phyloP scores from a whole-genome alignment of 495 filamentous ascomycete species.

The Penicillium waksmanii region DNA sequence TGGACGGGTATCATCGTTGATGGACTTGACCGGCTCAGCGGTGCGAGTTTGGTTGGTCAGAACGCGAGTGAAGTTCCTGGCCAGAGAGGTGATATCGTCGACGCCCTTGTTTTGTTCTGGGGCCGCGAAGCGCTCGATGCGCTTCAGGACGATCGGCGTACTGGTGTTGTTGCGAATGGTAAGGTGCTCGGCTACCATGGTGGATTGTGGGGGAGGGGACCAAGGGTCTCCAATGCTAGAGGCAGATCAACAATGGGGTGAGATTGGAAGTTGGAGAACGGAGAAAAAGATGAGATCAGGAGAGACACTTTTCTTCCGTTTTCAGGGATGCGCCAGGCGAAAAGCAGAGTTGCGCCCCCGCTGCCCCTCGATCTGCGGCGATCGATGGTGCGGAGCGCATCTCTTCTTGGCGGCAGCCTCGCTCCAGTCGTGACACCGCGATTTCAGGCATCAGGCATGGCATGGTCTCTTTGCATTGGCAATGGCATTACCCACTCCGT shows the following conservation, averaged over 20 bases:
- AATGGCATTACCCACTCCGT: background rate
- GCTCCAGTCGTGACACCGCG: background rate
- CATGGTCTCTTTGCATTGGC: background rate
- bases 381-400: background rate
- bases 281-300: slow-evolving; percentile 2
- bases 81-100: slow-evolving; percentile 46
- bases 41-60: slow-evolving; percentile 49
- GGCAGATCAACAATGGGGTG: background rate
- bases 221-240: background rate
- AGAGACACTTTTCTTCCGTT: background rate
- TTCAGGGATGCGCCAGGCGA: too few species aligned
- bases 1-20: slow-evolving; percentile 55
- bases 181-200: slow-evolving; percentile 54
- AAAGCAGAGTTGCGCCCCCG: background rate
- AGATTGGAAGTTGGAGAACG: slow-evolving; percentile 4
- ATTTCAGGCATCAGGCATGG: slow-evolving; percentile 1
- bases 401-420: slow-evolving; percentile 5
- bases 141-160: slow-evolving; percentile 70
- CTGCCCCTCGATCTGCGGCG: slow-evolving; percentile 4
- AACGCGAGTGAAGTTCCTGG: slow-evolving; percentile 55
- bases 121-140: slow-evolving; percentile 71
- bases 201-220: slow-evolving; percentile 11
- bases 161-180: slow-evolving; percentile 88
- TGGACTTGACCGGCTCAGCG: slow-evolving; percentile 40
- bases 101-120: slow-evolving; percentile 45